Evolutionary conservation across 73 alveolate species (phyloP), one percentile per base, ranked within the genome.

Genomic region (Paramecium caudatum): DNA sequence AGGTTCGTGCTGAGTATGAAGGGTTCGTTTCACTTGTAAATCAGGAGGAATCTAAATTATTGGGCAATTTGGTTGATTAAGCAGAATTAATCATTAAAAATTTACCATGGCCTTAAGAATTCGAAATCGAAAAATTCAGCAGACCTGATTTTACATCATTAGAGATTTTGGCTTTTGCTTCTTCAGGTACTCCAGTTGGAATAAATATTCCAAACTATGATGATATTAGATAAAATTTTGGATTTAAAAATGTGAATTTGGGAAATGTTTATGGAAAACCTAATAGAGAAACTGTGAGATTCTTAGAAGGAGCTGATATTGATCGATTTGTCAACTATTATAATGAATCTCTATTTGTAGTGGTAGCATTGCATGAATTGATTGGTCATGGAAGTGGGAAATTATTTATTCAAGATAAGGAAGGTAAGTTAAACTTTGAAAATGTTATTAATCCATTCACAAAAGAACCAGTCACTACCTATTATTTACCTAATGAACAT

Each of bases 21-120:
- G 98, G 98, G 25, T 97, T 96, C 87, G 99, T 97, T 4, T 97
- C 99, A 16, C 90, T 98, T 21, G 98, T 94, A 12, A 98, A 98
- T 82, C 92, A 96, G 68, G 97, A 94, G 19, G 93, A 91, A 45
- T 94, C 99, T 9, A 93, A 82, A 43, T 92, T 91, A 82, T 94
- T 96, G 90, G 85, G 82, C 36, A 83, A 93, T 33, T 91, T 98
- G 7, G 98, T 96, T 16, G 87, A 96, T 39, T 81, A 92, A 81
- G 97, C 98, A 46, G 98, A 94, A 34, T 90, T 93, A 36, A 82
- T 98, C 43, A 81, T 96, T 9, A 36, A 82, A 47, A 83, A 92
- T 50, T 93, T 98, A 78, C 99, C 99, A n/a, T 98, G 99, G 99
- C 93, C 96, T 13, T 91, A 92, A 49, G 97, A 96, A 10, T 98